These are phyloP conservation scores for Ogataea allantospora DNA, from an alignment of 805 yeast genomes.

Conservation along the genomic window DNA sequence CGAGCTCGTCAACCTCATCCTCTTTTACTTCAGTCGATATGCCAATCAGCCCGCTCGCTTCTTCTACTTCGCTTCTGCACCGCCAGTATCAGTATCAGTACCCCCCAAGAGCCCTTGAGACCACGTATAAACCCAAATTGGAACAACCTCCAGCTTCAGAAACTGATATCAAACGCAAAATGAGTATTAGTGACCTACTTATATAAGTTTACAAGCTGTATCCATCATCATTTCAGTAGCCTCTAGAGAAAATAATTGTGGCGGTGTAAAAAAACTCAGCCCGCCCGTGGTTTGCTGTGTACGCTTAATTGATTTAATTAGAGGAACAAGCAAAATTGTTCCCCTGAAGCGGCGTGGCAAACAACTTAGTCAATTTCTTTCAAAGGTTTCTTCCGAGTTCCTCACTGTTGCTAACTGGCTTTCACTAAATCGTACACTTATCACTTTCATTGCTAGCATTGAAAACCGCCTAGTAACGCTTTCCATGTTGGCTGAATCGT, in stretches of 20 bases:
- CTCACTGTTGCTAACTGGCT: neutral
- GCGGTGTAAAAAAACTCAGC: neutral
- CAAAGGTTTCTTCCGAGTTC: neutral
- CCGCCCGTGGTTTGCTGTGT: neutral
- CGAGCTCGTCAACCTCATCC: conserved; percentile 11
- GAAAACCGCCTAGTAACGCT: conserved; percentile 6
- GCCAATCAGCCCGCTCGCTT: conserved; percentile 11
- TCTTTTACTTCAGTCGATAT: conserved; percentile 6
- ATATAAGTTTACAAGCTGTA: no score
- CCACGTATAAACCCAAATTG: conserved; percentile 4
- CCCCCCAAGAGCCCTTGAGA: conserved; percentile 12
- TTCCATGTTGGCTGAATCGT: conserved; percentile 10
- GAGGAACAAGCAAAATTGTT: no score
- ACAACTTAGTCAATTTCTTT: no score
- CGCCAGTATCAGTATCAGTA: conserved; percentile 9
- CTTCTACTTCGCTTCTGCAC: conserved; percentile 8
- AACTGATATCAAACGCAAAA: conserved; percentile 21
- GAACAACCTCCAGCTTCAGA: conserved; percentile 8
- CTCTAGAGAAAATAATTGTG: no score
- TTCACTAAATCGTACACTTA: neutral
- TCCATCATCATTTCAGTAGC: no score
- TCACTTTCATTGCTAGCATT: conserved; percentile 1
- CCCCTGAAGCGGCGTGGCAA: no score
- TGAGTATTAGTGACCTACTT: conserved; percentile 26
- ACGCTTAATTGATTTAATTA: neutral